Conservation (phyloP, 305 asterid species). For the Fraxinus platypoda region DNA sequence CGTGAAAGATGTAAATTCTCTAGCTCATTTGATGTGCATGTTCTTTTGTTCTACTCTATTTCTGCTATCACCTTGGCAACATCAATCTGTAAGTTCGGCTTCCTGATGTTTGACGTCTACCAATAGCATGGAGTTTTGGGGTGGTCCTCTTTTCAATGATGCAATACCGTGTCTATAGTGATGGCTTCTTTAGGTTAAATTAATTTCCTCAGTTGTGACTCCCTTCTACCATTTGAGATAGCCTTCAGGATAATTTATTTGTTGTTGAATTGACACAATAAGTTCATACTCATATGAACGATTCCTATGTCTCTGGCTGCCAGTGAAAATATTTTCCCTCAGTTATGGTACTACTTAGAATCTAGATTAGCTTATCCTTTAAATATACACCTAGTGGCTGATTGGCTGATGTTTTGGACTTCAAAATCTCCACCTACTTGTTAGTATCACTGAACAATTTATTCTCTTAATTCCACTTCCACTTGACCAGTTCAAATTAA, state of each 20-base stretch:
- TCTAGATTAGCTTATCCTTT: not conserved
- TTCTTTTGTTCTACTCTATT: not conserved
- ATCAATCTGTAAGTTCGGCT: not conserved
- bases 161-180: not conserved
- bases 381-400: not conserved
- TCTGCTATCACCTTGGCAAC: not conserved
- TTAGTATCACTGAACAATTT: not conserved
- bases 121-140: not conserved
- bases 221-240: not conserved
- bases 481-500: not conserved
- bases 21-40: not conserved
- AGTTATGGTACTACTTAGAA: not conserved
- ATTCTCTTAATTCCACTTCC: not conserved
- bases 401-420: not conserved
- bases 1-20: not conserved
- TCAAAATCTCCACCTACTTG: not conserved
- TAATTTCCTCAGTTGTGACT: not conserved
- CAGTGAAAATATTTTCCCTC: not conserved
- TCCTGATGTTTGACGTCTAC: not conserved
- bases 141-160: constrained; percentile 16
- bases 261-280: not conserved
- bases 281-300: not conserved
- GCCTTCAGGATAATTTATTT: not conserved
- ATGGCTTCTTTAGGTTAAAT: not conserved
- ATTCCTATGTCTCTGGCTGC: not conserved